Conservation (phyloP, 2,329 filamentous ascomycete species). For the Cryphonectria radicalis region DNA sequence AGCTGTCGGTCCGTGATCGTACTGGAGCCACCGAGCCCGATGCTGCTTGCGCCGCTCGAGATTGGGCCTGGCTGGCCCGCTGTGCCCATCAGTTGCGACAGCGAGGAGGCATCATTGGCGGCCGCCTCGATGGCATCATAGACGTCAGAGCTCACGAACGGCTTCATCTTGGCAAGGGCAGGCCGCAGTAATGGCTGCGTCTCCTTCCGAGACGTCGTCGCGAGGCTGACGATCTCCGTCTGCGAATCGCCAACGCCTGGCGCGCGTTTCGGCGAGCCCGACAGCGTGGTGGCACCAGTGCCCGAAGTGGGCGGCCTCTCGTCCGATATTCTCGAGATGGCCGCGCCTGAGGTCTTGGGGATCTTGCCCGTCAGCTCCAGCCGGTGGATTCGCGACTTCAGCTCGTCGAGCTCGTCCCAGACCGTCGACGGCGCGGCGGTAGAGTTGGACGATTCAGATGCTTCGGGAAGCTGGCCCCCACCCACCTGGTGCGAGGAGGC, state of each 20-base stretch:
- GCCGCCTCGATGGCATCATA: slow-evolving; percentile 81
- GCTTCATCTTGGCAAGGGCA: slow-evolving; percentile 78
- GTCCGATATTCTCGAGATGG: slow-evolving; percentile 72
- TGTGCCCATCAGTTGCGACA: slow-evolving; percentile 78
- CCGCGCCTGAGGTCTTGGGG: slow-evolving; percentile 79
- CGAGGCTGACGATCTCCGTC: slow-evolving; percentile 45
- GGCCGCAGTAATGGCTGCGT: slow-evolving; percentile 79
- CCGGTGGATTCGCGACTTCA: slow-evolving; percentile 90
- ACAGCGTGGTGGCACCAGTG: slow-evolving; percentile 88
- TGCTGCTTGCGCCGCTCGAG: slow-evolving; percentile 67
- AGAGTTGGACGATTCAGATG: slow-evolving; percentile 85
- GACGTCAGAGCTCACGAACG: slow-evolving; percentile 69
- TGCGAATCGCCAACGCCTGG: slow-evolving; percentile 54
- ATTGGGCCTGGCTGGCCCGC: slow-evolving; percentile 71
- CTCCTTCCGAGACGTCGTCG: slow-evolving; percentile 52
- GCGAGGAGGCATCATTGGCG: slow-evolving; percentile 76
- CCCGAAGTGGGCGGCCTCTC: slow-evolving; percentile 90
- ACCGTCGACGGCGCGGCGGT: slow-evolving; percentile 90
- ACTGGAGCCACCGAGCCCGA: slow-evolving; percentile 52
- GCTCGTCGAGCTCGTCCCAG: slow-evolving; percentile 95
- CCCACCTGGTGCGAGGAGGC: slow-evolving; percentile 37
- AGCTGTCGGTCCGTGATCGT: slow-evolving; percentile 79
- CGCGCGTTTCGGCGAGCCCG: slow-evolving; percentile 80
- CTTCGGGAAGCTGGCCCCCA: slow-evolving; percentile 57
- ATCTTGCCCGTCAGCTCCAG: slow-evolving; percentile 89